A percentile compares a stretch with the other conserved stretches of the same genome.
phyloP scores from a whole-genome alignment of 805 yeast genomes.

The Nakazawaea ishiwadae region DNA sequence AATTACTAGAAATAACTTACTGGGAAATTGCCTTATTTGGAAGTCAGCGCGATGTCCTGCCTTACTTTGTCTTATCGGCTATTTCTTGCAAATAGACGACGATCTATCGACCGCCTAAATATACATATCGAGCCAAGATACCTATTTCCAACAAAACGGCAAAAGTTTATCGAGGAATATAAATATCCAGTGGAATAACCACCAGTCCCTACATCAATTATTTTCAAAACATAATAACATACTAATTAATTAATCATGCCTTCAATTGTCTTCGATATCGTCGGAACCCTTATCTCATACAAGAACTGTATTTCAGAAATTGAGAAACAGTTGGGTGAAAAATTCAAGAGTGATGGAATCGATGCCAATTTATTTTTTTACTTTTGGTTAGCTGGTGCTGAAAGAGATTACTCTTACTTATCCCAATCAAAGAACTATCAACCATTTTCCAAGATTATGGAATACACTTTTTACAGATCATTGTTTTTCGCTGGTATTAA shows the following conservation, averaged over 20 bases:
- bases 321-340: conserved; percentile 19
- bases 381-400: conserved; percentile 15
- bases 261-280: conserved; percentile 25
- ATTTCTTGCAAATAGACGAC: not conserved
- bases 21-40: not conserved
- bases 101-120: no score
- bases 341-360: conserved; percentile 19
- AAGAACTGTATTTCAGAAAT: conserved; percentile 21
- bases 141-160: no score
- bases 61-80: no score
- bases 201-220: no score
- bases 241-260: conserved; percentile 20
- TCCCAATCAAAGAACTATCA: conserved; percentile 19
- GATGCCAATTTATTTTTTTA: conserved; percentile 15
- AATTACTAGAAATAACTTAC: not conserved
- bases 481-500: conserved; percentile 23
- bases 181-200: no score
- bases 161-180: no score
- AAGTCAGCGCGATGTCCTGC: conserved; percentile 1
- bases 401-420: conserved; percentile 16
- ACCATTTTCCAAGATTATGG: conserved; percentile 21
- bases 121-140: no score
- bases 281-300: conserved; percentile 25
- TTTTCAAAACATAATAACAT: no score
- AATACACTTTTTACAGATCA: conserved; percentile 23